Conservation (phyloP, 225 moss, liverwort and hornwort species). For the Sphagnum tenellum region DNA sequence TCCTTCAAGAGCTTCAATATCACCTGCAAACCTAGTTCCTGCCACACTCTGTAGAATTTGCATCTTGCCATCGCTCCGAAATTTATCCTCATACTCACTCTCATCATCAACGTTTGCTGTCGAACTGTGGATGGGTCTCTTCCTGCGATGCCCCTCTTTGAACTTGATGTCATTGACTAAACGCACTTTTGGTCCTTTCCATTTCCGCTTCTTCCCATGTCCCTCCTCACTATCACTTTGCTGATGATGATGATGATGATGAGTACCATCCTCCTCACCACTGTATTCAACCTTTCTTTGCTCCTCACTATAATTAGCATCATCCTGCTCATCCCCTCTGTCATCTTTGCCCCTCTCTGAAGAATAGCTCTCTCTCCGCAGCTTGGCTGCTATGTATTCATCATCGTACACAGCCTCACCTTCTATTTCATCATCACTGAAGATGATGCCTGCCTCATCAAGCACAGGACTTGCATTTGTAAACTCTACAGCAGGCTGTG, state of each 20-base stretch:
- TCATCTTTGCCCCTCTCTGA: slow-evolving; percentile 56
- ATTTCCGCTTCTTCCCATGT: slow-evolving; percentile 42
- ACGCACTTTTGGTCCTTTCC: slow-evolving; percentile 64
- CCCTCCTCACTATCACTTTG: slow-evolving; percentile 25
- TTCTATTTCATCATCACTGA: slow-evolving; percentile 91
- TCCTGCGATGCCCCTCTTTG: slow-evolving; percentile 50
- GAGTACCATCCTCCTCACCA: slow-evolving; percentile 28
- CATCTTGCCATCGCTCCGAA: slow-evolving; percentile 11
- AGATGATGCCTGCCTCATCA: slow-evolving; percentile 35
- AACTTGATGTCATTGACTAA: slow-evolving; percentile 73
- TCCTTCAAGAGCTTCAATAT: slow-evolving; percentile 2
- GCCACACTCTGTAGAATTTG: slow-evolving; percentile 6
- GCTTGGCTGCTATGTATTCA: slow-evolving; percentile 67
- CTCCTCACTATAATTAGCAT: slow-evolving; percentile 38
- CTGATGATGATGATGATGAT: slow-evolving; percentile 8
- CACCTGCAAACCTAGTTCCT: slow-evolving; percentile 14
- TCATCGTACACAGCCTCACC: slow-evolving; percentile 98
- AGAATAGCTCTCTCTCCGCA: slow-evolving; percentile 30
- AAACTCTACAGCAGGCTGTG: slow-evolving; percentile 34
- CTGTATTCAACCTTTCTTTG: slow-evolving; percentile 33
- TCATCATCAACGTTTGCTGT: slow-evolving; percentile 48
- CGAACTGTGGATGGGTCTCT: slow-evolving; percentile 29
- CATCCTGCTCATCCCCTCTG: slow-evolving; percentile 42
- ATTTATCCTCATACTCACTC: slow-evolving; percentile 48
- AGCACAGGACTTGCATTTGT: slow-evolving; percentile 43